Percentiles rank a stretch among this genome's conserved stretches.
Evolutionary conservation across 2,329 filamentous ascomycete genomes (phyloP).

Genomic region (Curvularia spicifera): DNA sequence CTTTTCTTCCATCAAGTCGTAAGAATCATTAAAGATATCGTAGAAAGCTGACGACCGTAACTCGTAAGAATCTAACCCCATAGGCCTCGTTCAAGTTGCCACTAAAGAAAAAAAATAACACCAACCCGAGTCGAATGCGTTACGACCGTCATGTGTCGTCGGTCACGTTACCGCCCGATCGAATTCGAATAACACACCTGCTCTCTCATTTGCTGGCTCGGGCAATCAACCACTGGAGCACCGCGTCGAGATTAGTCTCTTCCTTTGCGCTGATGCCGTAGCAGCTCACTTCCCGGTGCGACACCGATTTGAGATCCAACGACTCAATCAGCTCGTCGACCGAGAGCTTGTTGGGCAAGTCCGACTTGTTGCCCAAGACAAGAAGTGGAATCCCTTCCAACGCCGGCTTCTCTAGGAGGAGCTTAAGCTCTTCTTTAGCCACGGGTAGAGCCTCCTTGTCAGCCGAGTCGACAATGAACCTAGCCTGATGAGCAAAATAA

Average conservation of each 20-base stretch:
- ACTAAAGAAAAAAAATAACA: slow-evolving; percentile 14
- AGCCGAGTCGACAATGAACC: slow-evolving; percentile 96
- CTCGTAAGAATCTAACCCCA: slow-evolving; percentile 46
- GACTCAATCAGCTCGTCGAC: slow-evolving; percentile 96
- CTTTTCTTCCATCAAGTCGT: slow-evolving; percentile 60
- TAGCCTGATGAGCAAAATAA: slow-evolving; percentile 47
- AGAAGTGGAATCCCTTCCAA: slow-evolving; percentile 90
- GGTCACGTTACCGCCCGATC: slow-evolving; percentile 34
- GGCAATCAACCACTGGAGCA: slow-evolving; percentile 95
- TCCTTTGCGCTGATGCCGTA: slow-evolving; percentile 99
- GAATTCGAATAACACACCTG: slow-evolving; percentile 21
- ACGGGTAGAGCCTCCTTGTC: slow-evolving; percentile 80
- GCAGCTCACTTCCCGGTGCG: slow-evolving; percentile 92
- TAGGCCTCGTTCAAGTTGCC: slow-evolving; percentile 41
- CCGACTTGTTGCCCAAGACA: slow-evolving; percentile 96
- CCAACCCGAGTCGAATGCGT: slow-evolving; percentile 30
- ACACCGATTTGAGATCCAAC: slow-evolving; percentile 86
- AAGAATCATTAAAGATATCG: slow-evolving; percentile 59
- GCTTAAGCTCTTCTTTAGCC: slow-evolving; percentile 90
- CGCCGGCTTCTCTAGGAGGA: slow-evolving; percentile 81
- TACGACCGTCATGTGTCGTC: slow-evolving; percentile 27
- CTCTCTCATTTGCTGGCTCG: slow-evolving; percentile 64
- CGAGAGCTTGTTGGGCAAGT: slow-evolving; percentile 85
- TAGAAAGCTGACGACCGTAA: slow-evolving; percentile 50
- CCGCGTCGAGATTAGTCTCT: slow-evolving; percentile 96